A percentile compares a stretch with the other conserved stretches of the same genome.
Evolutionary conservation across 352 stramenopile genomes (phyloP).

Genomic region (Globisporangium spinosum): DNA sequence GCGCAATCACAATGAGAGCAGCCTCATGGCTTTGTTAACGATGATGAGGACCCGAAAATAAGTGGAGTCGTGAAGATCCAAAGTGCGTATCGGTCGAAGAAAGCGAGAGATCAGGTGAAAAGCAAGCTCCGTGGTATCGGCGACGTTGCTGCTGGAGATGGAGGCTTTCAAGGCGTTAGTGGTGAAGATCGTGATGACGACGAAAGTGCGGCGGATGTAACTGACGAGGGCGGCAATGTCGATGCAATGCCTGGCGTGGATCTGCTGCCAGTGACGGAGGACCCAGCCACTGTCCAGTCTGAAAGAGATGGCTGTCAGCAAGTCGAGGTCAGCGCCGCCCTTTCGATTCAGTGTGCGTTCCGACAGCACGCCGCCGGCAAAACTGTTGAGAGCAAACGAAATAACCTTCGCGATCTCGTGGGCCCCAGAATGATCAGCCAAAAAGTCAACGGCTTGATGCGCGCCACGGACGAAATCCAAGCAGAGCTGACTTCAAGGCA

Average conservation of each 20-base stretch:
- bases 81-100: conserved; percentile 44
- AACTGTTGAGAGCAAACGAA: conserved; percentile 26
- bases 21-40: conserved; percentile 31
- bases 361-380: conserved; percentile 35
- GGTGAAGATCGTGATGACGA: background rate
- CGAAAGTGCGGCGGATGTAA: background rate
- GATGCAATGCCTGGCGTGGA: background rate
- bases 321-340: background rate
- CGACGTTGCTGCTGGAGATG: background rate
- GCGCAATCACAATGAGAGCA: conserved; percentile 41
- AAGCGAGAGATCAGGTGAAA: conserved; percentile 33
- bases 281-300: background rate
- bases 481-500: conserved; percentile 31
- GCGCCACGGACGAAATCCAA: conserved; percentile 42
- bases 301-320: background rate
- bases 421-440: conserved; percentile 28
- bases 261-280: background rate
- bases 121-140: background rate
- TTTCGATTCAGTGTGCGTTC: conserved; percentile 57
- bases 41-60: conserved; percentile 29
- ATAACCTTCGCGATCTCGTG: conserved; percentile 28
- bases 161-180: background rate
- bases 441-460: conserved; percentile 38
- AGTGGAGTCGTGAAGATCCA: conserved; percentile 49
- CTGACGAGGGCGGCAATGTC: background rate